Conservation (phyloP, 2,329 filamentous ascomycete genomes). For the Fusarium oligoseptatum region DNA sequence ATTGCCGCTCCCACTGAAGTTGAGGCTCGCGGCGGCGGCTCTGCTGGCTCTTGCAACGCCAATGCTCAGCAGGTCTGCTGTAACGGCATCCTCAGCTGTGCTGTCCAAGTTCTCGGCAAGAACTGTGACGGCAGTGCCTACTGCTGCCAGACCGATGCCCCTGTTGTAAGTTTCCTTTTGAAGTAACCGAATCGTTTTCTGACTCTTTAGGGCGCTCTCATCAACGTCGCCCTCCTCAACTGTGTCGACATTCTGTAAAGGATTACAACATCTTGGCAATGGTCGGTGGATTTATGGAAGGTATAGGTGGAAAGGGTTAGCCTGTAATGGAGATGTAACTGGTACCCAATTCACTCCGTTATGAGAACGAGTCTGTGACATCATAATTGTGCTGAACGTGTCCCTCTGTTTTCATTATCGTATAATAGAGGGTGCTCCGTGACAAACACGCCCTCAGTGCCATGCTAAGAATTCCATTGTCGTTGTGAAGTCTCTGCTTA, state of each 20-base stretch:
- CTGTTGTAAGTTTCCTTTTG: conserved; percentile 12
- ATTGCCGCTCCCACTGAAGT: conserved; percentile 24
- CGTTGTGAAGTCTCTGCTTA: not conserved
- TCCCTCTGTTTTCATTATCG: not conserved
- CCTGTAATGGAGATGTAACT: conserved; percentile 12
- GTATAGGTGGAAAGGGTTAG: not conserved
- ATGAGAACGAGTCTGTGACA: not conserved
- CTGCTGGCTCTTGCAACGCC: conserved; percentile 4
- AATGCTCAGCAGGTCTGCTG: conserved; percentile 30
- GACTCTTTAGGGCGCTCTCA: conserved; percentile 6
- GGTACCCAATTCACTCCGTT: conserved; percentile 1
- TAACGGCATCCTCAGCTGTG: conserved; percentile 9
- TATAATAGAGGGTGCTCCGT: too few relatives aligned
- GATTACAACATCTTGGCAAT: not conserved
- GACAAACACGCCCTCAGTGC: not conserved
- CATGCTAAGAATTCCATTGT: not conserved
- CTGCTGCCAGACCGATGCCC: conserved; percentile 1
- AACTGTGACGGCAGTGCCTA: conserved; percentile 5
- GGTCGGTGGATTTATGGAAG: not conserved
- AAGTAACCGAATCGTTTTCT: accelerated
- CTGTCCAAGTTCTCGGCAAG: conserved; percentile 17
- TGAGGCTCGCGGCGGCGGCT: conserved; percentile 15
- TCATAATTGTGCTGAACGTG: not conserved
- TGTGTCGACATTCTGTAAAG: conserved; percentile 3
- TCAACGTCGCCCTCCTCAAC: conserved; percentile 28